Evolutionary conservation across 2,329 filamentous ascomycete species (phyloP), one percentile per base, ranked within the genome.

Genomic region (Rhytidhysteron rufulum): DNA sequence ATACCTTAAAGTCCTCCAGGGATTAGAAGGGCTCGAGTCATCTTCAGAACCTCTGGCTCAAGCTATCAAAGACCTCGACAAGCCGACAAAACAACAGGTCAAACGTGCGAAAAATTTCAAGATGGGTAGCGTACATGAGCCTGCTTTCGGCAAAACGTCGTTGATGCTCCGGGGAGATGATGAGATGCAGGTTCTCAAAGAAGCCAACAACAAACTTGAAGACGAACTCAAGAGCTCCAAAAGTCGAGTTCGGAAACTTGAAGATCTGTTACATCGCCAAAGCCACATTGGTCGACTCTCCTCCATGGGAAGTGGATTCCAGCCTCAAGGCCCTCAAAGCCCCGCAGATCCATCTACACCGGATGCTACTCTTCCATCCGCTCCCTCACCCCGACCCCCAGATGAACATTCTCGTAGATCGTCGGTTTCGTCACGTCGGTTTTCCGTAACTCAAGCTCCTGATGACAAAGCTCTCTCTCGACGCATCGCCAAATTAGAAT

Each of bases 31-130:
- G 0, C 82, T 91, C 42, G 71, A 80, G 4, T 72, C 73, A 2
- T 72, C 90, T 43, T 71, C 88, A 1, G 75, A 82, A 9, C 87
- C 95, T 37, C 74, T 97, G 24, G 71, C 75, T 3, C 86, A 88
- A 56, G 78, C 89, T 15, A 77, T 94, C 44, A 82, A 83, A 45
- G 89, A 95, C 39, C 74, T 97, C 11, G 83, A 83, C 59, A 80
- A 78, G 41, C 89, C 91, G 3, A 93, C 88, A 0, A 88, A 85
- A 53, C 88, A 93, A 61, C 90, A 95, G 59, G 80, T 83, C 45
- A 90, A 88, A 64, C 81, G 88, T 42, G 80, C 93, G 5, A 95
- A 91, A 62, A 89, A 88, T 4, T 97, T 98, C 72, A 96, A 96
- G 61, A 93, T 94, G 58, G 93, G 93, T 13, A 97, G 93, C 58